Percentiles rank a stretch among this genome's conserved stretches.
phyloP scores from a whole-genome alignment of 1,284 basidiomycete species.

The Tetrapyrgos nigripes region DNA sequence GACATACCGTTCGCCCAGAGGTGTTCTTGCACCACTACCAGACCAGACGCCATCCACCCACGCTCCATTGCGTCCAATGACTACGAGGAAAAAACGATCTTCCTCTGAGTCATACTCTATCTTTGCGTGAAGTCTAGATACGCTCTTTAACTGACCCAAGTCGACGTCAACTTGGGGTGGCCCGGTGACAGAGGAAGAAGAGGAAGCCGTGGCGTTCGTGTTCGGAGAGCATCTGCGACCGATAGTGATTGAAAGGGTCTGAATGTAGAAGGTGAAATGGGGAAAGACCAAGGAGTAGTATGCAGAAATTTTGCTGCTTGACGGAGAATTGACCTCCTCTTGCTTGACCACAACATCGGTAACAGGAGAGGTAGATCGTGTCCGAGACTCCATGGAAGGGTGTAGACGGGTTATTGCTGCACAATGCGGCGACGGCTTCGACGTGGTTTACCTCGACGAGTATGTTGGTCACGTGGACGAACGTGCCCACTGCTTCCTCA shows the following conservation, averaged over 20 bases:
- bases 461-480: neutral
- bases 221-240: constrained; percentile 68
- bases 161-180: constrained; percentile 87
- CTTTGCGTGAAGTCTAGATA: constrained; percentile 94
- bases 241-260: constrained; percentile 83
- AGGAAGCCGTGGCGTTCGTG: constrained; percentile 48
- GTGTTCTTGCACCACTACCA: constrained; percentile 85
- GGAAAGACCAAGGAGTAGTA: constrained; percentile 95
- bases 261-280: constrained; percentile 88
- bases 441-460: neutral
- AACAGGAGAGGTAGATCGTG: constrained; percentile 8
- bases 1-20: constrained; percentile 81
- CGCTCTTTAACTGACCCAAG: constrained; percentile 95
- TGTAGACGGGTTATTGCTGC: neutral
- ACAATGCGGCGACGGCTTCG: constrained; percentile 6
- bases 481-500: neutral
- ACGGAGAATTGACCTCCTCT: constrained; percentile 35
- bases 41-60: constrained; percentile 98
- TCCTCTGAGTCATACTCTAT: constrained; percentile 91
- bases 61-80: constrained; percentile 94
- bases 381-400: constrained; percentile 15
- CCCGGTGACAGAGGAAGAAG: constrained; percentile 69
- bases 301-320: constrained; percentile 78
- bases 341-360: constrained; percentile 31
- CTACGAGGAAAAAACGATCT: constrained; percentile 89